Percentiles rank a stretch among this genome's conserved stretches.
Evolutionary conservation across 1,139 yeast genomes (phyloP).

Genomic region (Geotrichum bryndzae): DNA sequence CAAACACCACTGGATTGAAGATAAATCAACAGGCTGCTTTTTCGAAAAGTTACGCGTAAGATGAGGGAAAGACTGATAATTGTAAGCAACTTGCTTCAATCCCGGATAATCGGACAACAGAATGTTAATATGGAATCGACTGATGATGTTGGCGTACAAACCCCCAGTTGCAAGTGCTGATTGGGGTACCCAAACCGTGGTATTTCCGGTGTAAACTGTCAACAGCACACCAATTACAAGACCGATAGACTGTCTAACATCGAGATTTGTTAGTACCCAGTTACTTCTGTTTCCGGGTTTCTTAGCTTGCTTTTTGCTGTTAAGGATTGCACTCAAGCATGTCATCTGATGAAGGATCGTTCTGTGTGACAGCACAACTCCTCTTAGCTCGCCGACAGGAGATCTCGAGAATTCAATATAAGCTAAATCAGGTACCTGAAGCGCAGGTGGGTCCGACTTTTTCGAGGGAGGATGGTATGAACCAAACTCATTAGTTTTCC

Average conservation of each 20-base stretch:
- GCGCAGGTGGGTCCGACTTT: slow-evolving; percentile 55
- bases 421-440: slow-evolving; percentile 73
- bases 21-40: slow-evolving; percentile 70
- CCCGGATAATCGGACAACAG: slow-evolving; percentile 82
- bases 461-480: slow-evolving; percentile 54
- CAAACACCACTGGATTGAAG: slow-evolving; percentile 80
- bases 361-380: slow-evolving; percentile 86
- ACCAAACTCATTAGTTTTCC: slow-evolving; percentile 90
- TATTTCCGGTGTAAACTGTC: slow-evolving; percentile 79
- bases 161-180: slow-evolving; percentile 76
- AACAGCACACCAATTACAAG: slow-evolving; percentile 73
- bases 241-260: slow-evolving; percentile 84
- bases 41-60: slow-evolving; percentile 74
- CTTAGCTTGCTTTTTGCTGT: slow-evolving; percentile 23
- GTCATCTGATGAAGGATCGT: slow-evolving; percentile 87
- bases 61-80: slow-evolving; percentile 86
- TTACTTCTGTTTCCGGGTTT: background rate
- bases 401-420: slow-evolving; percentile 89
- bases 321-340: slow-evolving; percentile 59
- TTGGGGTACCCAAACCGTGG: slow-evolving; percentile 75
- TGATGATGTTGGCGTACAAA: slow-evolving; percentile 72
- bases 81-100: slow-evolving; percentile 86
- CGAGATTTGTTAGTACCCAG: slow-evolving; percentile 48
- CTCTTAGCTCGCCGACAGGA: slow-evolving; percentile 86
- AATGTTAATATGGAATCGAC: slow-evolving; percentile 64